phyloP scores from a whole-genome alignment of 495 filamentous ascomycete genomes.

The Darksidea phi region DNA sequence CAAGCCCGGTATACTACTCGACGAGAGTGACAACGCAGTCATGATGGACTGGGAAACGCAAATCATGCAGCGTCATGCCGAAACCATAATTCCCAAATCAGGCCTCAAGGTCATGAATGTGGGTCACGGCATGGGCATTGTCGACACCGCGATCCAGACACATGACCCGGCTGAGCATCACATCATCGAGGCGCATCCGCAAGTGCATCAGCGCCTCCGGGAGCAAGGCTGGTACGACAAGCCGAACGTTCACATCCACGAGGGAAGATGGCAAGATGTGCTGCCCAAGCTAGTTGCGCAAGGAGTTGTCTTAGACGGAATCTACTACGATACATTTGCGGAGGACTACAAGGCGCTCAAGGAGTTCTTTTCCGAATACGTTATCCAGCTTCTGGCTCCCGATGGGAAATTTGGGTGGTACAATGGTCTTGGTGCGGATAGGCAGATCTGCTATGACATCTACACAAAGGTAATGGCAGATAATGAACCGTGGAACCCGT shows the following conservation, averaged over 20 bases:
- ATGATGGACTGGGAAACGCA: slow-evolving; percentile 94
- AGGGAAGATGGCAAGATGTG: slow-evolving; percentile 77
- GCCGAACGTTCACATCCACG: slow-evolving; percentile 58
- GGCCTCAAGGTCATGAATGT: slow-evolving; percentile 76
- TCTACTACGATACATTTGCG: slow-evolving; percentile 93
- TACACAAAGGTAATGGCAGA: slow-evolving; percentile 63
- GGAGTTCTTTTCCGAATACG: slow-evolving; percentile 76
- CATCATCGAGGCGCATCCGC: slow-evolving; percentile 51
- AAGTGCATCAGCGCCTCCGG: slow-evolving; percentile 67
- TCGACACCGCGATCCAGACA: slow-evolving; percentile 71
- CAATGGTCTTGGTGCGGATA: slow-evolving; percentile 90
- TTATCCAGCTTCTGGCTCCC: slow-evolving; percentile 67
- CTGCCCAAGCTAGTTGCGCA: slow-evolving; percentile 62
- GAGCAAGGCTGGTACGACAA: slow-evolving; percentile 58
- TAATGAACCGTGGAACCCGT: neutral
- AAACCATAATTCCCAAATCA: slow-evolving; percentile 54
- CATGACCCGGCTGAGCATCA: slow-evolving; percentile 60
- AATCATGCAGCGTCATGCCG: slow-evolving; percentile 76
- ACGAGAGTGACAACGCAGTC: slow-evolving; percentile 74
- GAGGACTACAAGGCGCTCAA: slow-evolving; percentile 79
- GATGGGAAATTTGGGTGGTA: slow-evolving; percentile 85
- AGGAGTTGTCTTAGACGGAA: slow-evolving; percentile 71
- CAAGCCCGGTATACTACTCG: slow-evolving; percentile 66
- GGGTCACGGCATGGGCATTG: slow-evolving; percentile 93
- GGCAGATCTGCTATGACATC: slow-evolving; percentile 90